These are phyloP conservation scores for Draba incana DNA, from an alignment of 345 rosid genomes.

Conservation along the genomic window DNA sequence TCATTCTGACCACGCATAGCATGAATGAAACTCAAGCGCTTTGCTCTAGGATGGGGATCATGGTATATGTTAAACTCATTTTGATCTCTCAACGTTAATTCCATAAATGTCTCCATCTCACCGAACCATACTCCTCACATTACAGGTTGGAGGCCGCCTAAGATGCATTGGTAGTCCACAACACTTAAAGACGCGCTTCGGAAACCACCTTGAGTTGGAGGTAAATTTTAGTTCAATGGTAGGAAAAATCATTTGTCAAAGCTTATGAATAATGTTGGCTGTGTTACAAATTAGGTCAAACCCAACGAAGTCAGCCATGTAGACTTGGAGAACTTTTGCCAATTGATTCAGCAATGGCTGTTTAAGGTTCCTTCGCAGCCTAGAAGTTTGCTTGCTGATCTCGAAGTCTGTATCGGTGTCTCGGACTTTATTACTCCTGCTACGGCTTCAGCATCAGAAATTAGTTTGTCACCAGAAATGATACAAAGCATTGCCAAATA, in stretches of 20 bases:
- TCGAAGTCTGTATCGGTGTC: constrained; percentile 88
- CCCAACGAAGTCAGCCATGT: constrained; percentile 76
- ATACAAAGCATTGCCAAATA: constrained; percentile 62
- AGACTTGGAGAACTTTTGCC: constrained; percentile 75
- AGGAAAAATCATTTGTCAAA: constrained; percentile 23
- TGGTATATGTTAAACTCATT: constrained; percentile 57
- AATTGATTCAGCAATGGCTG: constrained; percentile 58
- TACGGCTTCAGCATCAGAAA: constrained; percentile 76
- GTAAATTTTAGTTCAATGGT: constrained; percentile 42
- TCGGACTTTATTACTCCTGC: constrained; percentile 62
- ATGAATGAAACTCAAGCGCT: constrained; percentile 99
- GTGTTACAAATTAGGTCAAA: constrained; percentile 60
- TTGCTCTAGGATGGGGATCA: constrained; percentile 96
- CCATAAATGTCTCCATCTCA: constrained; percentile 26
- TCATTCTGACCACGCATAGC: constrained; percentile 95
- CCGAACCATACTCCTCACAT: constrained; percentile 28
- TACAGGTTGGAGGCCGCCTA: constrained; percentile 86
- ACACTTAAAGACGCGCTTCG: constrained; percentile 93
- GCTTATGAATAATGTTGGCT: constrained; percentile 9
- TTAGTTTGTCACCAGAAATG: constrained; percentile 81
- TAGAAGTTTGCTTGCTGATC: constrained; percentile 74
- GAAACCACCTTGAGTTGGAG: constrained; percentile 97
- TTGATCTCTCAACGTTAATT: constrained; percentile 1
- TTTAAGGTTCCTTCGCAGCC: constrained; percentile 64
- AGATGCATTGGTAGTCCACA: constrained; percentile 99